Conservation (phyloP, 805 yeast species). For the Millerago galiae region DNA sequence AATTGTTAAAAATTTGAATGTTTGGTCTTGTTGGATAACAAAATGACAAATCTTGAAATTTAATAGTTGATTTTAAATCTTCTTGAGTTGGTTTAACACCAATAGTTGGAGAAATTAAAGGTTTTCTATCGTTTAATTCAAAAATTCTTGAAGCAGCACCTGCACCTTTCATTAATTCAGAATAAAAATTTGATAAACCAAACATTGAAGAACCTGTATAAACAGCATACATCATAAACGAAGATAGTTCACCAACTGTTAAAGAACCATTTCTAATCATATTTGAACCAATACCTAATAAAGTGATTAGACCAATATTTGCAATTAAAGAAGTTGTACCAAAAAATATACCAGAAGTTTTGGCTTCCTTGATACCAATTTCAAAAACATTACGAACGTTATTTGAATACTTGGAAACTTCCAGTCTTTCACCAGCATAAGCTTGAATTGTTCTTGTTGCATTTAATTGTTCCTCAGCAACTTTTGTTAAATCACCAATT, state of each 20-base stretch:
- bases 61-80: conserved; percentile 38
- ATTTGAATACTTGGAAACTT: conserved; percentile 65
- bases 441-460: conserved; percentile 86
- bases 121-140: conserved; percentile 75
- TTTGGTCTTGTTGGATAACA: conserved; percentile 81
- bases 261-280: conserved; percentile 74
- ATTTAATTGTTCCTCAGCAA: conserved; percentile 83
- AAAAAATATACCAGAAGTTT: conserved; percentile 66
- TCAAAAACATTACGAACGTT: conserved; percentile 61
- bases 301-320: conserved; percentile 68
- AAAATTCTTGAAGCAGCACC: conserved; percentile 93
- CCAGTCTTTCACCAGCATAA: conserved; percentile 78
- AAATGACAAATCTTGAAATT: conserved; percentile 59
- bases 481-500: conserved; percentile 80
- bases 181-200: conserved; percentile 84
- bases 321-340: conserved; percentile 83
- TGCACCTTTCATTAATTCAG: conserved; percentile 94
- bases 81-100: conserved; percentile 42
- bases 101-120: conserved; percentile 57
- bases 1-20: conserved; percentile 52
- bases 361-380: conserved; percentile 76
- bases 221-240: conserved; percentile 92
- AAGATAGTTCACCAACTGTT: conserved; percentile 82
- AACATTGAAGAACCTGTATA: conserved; percentile 91
- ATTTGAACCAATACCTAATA: conserved; percentile 73